Base-by-base conservation (phyloP, 169 alveolate genomes). In the Plasmodium blacklocki region DNA sequence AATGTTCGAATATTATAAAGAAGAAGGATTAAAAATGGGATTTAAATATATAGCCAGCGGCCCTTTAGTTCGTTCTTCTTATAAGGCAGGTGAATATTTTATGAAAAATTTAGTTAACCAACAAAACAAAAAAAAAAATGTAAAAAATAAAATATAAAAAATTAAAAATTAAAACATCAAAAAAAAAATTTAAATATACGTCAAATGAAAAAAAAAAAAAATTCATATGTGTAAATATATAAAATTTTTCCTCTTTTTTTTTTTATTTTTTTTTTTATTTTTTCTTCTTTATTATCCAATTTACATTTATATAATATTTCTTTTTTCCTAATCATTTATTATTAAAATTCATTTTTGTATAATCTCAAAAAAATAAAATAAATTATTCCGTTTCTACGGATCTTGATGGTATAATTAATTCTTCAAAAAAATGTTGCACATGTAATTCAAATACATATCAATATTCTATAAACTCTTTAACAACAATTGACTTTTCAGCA, bases 11-110 rank as follows among this genome's bases (percentile, higher is more conserved):
- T 45, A 58, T 45, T 93, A 89, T 62, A 73, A 74, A 18, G 88
- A 67, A 3, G 66, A 64, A 2, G 96, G 93, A 8, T 50, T 78
- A 71, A 72, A 78, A 49, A 74, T 91, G 92, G 96, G 96, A 3
- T 93, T 93, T 83, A 88, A 62, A 58, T 91, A 91, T 71, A 88
- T 88, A 19, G 96, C 96, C 6, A 75, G 94, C 11, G 96, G 96
- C 26, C 96, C 96, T 8, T 73, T 93, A 47, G 88, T 88, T 23
- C 67, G 96, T n/a, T 87, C 94, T 3, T 87, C 94, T 12, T 93
- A 93, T 62, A 88, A 74, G 59, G 96, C 96, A 2, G 95, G 96
- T 1, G 96, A 93, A 50, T 91, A 70, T 68, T 93, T 58, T 66
- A 89, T 93, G 89, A 76, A 87, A 63, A 71, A 58, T 43, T 62